phyloP scores from a whole-genome alignment of 2,329 filamentous ascomycete species.

The Fusarium sacchari region DNA sequence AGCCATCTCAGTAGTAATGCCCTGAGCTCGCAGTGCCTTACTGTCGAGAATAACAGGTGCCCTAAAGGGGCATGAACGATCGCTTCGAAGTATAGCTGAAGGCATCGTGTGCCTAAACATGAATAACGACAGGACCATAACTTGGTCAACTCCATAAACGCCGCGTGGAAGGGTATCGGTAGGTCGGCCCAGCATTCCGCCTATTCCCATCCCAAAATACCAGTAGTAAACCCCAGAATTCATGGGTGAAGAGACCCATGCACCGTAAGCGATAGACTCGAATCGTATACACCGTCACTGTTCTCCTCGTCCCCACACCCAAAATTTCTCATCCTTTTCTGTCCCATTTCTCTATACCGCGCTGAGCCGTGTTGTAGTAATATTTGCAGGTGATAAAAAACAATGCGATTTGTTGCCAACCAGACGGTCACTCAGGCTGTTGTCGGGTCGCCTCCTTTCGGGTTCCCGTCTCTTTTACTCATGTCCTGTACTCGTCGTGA shows the following conservation, averaged over 20 bases:
- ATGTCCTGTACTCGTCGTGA: conserved; percentile 6
- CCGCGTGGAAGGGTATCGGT: conserved; percentile 44
- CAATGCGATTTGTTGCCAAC: conserved; percentile 30
- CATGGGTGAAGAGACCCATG: conserved; percentile 27
- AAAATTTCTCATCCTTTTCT: conserved; percentile 39
- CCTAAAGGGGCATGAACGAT: conserved; percentile 24
- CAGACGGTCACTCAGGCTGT: conserved; percentile 12
- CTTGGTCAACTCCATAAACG: conserved; percentile 38
- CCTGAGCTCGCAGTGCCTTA: conserved; percentile 14
- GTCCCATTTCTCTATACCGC: conserved; percentile 45
- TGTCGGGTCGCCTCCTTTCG: conserved; percentile 8
- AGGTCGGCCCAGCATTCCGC: conserved; percentile 39
- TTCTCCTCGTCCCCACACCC: conserved; percentile 22
- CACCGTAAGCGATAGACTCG: conserved; percentile 44
- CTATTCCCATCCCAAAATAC: conserved; percentile 32
- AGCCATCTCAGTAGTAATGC: not conserved
- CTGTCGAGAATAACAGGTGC: conserved; percentile 18
- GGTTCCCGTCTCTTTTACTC: not conserved
- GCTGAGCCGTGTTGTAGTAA: conserved; percentile 40
- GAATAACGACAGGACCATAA: conserved; percentile 25
- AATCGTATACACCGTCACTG: conserved; percentile 45
- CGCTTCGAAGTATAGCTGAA: conserved; percentile 36
- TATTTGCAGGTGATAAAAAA: conserved; percentile 40
- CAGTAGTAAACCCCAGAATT: conserved; percentile 35
- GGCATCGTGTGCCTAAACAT: conserved; percentile 18